Percentiles rank a stretch among this genome's conserved stretches.
phyloP scores from a whole-genome alignment of 441 rosid species.

The Pelargonium myrrhifolium region DNA sequence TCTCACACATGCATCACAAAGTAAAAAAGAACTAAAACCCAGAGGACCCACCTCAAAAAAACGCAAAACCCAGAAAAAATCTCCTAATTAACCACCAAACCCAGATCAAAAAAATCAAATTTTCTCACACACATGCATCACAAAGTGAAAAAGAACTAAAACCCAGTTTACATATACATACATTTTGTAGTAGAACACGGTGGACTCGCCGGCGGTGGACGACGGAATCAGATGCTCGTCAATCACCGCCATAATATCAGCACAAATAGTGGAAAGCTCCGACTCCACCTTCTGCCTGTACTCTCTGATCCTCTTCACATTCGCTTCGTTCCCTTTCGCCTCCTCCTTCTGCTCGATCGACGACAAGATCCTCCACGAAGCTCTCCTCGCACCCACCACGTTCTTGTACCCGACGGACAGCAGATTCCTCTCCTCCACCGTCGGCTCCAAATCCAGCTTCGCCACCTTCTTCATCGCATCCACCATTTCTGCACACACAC shows the following conservation, averaged over 20 bases:
- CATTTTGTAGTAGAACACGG: constrained; percentile 42
- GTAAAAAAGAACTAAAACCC: no score
- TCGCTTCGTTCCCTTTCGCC: constrained; percentile 29
- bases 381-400: constrained; percentile 26
- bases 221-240: constrained; percentile 47
- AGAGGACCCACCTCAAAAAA: no score
- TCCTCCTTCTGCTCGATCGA: constrained; percentile 42
- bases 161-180: constrained; percentile 8
- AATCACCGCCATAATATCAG: constrained; percentile 35
- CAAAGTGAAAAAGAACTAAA: neutral
- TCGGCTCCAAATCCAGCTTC: constrained; percentile 21
- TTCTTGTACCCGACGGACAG: constrained; percentile 34
- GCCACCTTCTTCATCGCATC: constrained; percentile 27
- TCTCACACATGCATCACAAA: no score
- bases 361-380: constrained; percentile 30
- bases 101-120: neutral
- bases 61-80: no score
- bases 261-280: constrained; percentile 34
- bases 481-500: constrained; percentile 25
- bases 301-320: constrained; percentile 37
- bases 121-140: neutral
- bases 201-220: constrained; percentile 31
- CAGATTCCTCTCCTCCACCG: constrained; percentile 29
- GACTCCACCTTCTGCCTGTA: constrained; percentile 38
- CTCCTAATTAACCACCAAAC: no score